Evolutionary conservation across 2,329 filamentous ascomycete genomes (phyloP).

Genomic region (Parascedosporium putredinis): DNA sequence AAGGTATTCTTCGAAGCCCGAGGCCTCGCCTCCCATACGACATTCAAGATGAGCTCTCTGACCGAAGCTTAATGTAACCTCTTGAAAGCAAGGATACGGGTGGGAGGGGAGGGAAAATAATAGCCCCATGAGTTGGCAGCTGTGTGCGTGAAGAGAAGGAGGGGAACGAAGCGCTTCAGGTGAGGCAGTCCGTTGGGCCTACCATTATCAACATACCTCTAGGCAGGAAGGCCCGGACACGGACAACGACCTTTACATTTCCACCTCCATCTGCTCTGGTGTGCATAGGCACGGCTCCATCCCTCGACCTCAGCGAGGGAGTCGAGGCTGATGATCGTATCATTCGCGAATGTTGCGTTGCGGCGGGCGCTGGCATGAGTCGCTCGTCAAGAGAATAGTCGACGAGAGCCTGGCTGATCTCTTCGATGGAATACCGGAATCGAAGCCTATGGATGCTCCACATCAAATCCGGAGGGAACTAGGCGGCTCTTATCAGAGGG

Average conservation of each 20-base stretch:
- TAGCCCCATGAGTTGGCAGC: too few relatives aligned
- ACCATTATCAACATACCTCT: constrained; percentile 54
- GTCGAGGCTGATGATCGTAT: constrained; percentile 64
- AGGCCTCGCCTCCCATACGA: too few relatives aligned
- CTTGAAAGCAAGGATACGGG: too few relatives aligned
- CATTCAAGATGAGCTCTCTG: too few relatives aligned
- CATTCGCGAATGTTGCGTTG: constrained; percentile 21
- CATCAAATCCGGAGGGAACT: too few relatives aligned
- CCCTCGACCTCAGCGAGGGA: constrained; percentile 64
- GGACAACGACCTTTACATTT: constrained; percentile 74
- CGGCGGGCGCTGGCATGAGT: constrained; percentile 32
- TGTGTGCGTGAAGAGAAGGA: too few relatives aligned
- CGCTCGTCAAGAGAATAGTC: constrained; percentile 32
- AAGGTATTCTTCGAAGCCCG: too few relatives aligned
- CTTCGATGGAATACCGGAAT: constrained; percentile 25
- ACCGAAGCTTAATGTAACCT: too few relatives aligned
- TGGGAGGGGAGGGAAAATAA: too few relatives aligned
- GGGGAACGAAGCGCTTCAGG: too few relatives aligned
- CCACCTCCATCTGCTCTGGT: constrained; percentile 53
- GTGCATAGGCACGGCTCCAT: constrained; percentile 50
- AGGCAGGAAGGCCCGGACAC: constrained; percentile 68
- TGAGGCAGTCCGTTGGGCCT: too few relatives aligned
- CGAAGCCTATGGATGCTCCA: constrained; percentile 7
- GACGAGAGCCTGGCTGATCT: constrained; percentile 28
- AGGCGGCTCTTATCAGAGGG: too few relatives aligned